Conservation (phyloP, 1,284 basidiomycete genomes). For the Fomitopsis pinicola region DNA sequence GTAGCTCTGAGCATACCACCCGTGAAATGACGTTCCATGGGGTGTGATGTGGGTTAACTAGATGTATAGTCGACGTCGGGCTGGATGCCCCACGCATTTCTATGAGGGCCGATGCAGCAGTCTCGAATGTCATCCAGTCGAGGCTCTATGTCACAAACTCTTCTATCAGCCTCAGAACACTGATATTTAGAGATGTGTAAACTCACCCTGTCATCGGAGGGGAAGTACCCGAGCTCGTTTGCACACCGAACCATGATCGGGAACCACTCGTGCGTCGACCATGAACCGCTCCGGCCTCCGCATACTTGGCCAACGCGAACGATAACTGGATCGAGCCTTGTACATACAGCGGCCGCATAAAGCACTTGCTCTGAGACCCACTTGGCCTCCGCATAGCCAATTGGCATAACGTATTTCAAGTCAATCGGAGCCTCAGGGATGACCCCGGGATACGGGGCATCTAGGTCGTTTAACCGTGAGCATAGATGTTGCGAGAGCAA, state of each 20-base stretch:
- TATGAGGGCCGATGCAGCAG: too few species aligned
- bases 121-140: too few species aligned
- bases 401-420: background rate
- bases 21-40: too few species aligned
- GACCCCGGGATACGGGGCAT: slow-evolving; percentile 3
- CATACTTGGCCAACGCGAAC: slow-evolving; percentile 40
- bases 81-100: too few species aligned
- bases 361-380: slow-evolving; percentile 33
- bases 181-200: too few species aligned
- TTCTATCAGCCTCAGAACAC: too few species aligned
- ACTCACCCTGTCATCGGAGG: too few species aligned
- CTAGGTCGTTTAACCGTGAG: background rate
- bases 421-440: slow-evolving; percentile 24
- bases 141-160: too few species aligned
- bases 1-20: too few species aligned
- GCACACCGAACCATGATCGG: slow-evolving; percentile 30
- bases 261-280: slow-evolving; percentile 42
- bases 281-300: slow-evolving; percentile 33
- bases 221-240: background rate
- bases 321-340: slow-evolving; percentile 22
- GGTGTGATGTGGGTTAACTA: too few species aligned
- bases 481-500: background rate
- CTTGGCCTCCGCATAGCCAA: slow-evolving; percentile 36
- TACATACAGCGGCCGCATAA: slow-evolving; percentile 14
- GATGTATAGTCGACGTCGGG: too few species aligned